These are phyloP conservation scores for Candida cerambycidarum DNA, from an alignment of 805 yeast genomes.

Conservation along the genomic window DNA sequence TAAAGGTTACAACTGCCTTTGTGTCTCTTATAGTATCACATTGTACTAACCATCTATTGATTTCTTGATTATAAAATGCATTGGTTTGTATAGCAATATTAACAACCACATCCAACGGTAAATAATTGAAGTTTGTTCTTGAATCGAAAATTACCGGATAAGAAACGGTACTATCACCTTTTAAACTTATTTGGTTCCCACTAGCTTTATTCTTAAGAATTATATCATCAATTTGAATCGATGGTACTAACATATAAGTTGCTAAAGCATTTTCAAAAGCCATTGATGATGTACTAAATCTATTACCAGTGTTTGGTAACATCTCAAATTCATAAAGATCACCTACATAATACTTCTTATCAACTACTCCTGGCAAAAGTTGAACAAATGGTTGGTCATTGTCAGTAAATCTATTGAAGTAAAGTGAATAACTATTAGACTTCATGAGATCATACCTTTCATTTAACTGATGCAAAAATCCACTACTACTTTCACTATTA, in stretches of 20 bases:
- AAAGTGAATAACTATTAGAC: constrained; percentile 36
- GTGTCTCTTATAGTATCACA: constrained; percentile 49
- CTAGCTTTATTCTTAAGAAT: constrained; percentile 27
- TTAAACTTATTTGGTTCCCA: constrained; percentile 36
- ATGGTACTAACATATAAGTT: constrained; percentile 25
- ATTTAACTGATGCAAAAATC: constrained; percentile 26
- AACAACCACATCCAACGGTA: constrained; percentile 58
- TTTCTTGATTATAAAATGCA: constrained; percentile 54
- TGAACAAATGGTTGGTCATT: constrained; percentile 23
- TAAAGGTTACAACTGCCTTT: constrained; percentile 52
- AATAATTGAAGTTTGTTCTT: constrained; percentile 45
- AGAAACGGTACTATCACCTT: constrained; percentile 25
- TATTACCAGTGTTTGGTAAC: constrained; percentile 40
- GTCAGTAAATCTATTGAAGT: constrained; percentile 21
- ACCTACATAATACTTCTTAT: constrained; percentile 45
- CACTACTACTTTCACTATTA: constrained; percentile 21
- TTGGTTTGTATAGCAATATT: constrained; percentile 68
- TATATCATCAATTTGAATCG: constrained; percentile 26
- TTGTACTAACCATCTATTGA: constrained; percentile 59
- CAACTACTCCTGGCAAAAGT: constrained; percentile 60
- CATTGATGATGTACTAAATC: constrained; percentile 36
- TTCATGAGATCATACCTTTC: constrained; percentile 19
- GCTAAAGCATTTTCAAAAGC: constrained; percentile 15
- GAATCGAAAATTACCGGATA: constrained; percentile 62
- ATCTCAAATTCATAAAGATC: constrained; percentile 49